These are phyloP conservation scores for Solanum pennellii DNA, from an alignment of 257 asterid genomes.

Conservation along the genomic window DNA sequence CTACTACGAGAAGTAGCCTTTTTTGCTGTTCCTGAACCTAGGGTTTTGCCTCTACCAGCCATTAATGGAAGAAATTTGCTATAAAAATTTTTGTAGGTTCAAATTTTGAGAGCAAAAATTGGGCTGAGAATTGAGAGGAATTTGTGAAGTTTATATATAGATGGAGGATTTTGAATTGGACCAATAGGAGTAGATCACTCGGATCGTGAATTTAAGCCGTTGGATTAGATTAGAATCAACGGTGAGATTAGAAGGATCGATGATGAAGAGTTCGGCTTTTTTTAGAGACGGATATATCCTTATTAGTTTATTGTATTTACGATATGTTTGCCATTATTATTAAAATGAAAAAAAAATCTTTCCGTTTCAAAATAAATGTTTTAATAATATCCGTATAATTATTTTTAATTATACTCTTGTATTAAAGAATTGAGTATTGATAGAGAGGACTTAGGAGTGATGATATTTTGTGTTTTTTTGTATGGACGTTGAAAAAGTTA, in stretches of 20 bases:
- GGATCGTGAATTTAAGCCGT: neutral
- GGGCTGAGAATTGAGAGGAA: neutral
- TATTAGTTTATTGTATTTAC: neutral
- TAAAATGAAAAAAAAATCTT: too few species aligned
- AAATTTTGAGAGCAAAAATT: neutral
- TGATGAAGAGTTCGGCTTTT: neutral
- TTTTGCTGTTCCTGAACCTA: slow-evolving; percentile 9
- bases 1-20: slow-evolving; percentile 10
- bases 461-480: neutral
- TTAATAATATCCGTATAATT: too few species aligned
- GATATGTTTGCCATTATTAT: neutral
- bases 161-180: neutral
- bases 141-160: neutral
- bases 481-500: too few species aligned
- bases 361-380: too few species aligned
- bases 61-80: neutral
- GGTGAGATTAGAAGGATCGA: neutral
- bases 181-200: neutral
- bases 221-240: neutral
- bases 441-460: neutral
- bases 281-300: neutral
- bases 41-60: slow-evolving; percentile 9
- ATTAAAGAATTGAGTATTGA: neutral
- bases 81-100: too few species aligned
- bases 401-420: neutral